Evolutionary conservation across 805 yeast species (phyloP).

Genomic region (Kluyveromyces wickerhamii): DNA sequence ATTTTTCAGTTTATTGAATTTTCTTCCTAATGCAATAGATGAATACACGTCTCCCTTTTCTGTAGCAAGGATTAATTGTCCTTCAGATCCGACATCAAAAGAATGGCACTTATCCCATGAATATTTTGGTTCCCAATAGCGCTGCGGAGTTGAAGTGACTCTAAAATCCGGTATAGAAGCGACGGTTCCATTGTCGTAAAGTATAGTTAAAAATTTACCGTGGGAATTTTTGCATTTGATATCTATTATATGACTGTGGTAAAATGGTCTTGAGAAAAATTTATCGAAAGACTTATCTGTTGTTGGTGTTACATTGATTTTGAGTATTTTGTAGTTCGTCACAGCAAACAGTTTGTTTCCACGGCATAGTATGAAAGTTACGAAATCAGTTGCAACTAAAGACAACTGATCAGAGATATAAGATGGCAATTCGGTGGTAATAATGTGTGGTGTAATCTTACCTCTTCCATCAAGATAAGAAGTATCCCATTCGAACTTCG

Average conservation of each 20-base stretch:
- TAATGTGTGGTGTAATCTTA: conserved; percentile 15
- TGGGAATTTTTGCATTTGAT: conserved; percentile 25
- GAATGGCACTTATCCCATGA: conserved; percentile 44
- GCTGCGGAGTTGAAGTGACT: conserved; percentile 4
- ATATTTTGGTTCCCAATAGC: conserved; percentile 53
- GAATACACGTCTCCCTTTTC: conserved; percentile 59
- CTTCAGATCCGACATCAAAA: conserved; percentile 60
- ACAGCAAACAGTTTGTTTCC: conserved; percentile 57
- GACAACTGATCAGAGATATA: conserved; percentile 34
- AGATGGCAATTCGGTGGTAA: conserved; percentile 15
- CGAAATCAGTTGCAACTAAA: conserved; percentile 57
- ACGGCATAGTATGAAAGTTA: conserved; percentile 56
- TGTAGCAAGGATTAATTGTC: conserved; percentile 61
- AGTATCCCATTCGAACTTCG: conserved; percentile 33
- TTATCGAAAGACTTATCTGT: conserved; percentile 31
- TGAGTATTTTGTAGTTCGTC: conserved; percentile 48
- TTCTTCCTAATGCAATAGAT: conserved; percentile 6
- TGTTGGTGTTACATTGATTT: conserved; percentile 32
- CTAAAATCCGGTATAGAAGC: conserved; percentile 23
- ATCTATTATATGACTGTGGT: conserved; percentile 25
- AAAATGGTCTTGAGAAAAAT: conserved; percentile 21
- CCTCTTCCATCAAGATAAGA: conserved; percentile 40
- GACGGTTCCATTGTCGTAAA: conserved; percentile 56
- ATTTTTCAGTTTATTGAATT: conserved; percentile 22
- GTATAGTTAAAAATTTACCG: conserved; percentile 39